phyloP scores from a whole-genome alignment of 78 protist genomes.

The Pigoraptor vietnamica region DNA sequence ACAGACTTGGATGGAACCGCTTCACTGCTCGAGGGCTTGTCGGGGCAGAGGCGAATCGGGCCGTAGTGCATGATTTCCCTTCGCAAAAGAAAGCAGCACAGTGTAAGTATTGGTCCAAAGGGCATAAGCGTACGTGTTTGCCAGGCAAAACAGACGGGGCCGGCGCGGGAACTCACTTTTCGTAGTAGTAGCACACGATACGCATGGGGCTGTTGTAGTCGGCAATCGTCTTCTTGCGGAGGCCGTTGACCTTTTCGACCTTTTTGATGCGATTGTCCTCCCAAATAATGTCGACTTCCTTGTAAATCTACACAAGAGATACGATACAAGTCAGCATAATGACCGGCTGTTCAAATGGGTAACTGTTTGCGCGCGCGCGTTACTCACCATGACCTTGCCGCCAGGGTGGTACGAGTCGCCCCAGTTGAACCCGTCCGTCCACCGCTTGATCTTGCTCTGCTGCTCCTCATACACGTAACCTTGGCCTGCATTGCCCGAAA shows the following conservation, averaged over 20 bases:
- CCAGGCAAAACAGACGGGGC: no score
- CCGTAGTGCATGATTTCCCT: neutral
- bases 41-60: neutral
- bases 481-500: neutral
- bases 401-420: neutral
- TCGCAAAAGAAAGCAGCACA: neutral
- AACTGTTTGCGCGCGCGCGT: no score
- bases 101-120: neutral
- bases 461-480: neutral
- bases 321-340: no score
- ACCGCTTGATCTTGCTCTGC: neutral
- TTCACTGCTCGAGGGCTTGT: no score
- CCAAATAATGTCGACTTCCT: neutral
- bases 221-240: neutral
- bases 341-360: no score
- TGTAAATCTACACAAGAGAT: neutral
- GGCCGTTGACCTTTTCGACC: neutral
- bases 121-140: no score
- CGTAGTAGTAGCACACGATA: neutral
- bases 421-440: neutral
- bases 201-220: neutral
- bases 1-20: neutral
- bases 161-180: neutral
- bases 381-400: neutral
- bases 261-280: neutral